Base-by-base conservation (phyloP, 1,284 basidiomycete species). In the Moniliophthora roreri region DNA sequence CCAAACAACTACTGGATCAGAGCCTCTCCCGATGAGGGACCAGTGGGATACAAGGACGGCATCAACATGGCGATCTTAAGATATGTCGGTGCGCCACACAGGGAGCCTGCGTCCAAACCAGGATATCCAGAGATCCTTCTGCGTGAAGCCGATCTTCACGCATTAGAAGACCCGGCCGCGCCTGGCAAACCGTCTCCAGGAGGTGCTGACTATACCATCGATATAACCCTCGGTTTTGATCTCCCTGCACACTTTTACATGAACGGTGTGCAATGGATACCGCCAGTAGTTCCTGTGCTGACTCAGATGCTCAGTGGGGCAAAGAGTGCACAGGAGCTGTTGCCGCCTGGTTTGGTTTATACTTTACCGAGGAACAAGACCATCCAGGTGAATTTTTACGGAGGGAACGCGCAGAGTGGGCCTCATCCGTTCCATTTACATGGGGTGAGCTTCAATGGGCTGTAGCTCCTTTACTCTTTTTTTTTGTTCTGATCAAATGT, bases 271-370 rank as follows among this genome's bases (percentile, higher is more conserved):
- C 49, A 50, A 3, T 73, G 69, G 39, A 36, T 44, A 21, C 61
- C 72, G 3, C 72, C 71, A 0, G 52, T 60, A 2, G 50, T 58
- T 2, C 73, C 74, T 10, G 66, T 70, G 1, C 59, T 75, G 1
- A 49, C 75, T 35, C 78, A 81, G 54, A 74, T 81, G 26, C 57
- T 81, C 21, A 78, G 71, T 44, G 80, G 80, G 3, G 64, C 67
- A 13, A 56, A 60, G 24, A 42, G 57, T 4, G 65, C 75, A 0
- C 59, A 69, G 32, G 64, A 70, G 5, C 59, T 79, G 2, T 58
- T 78, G 5, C 28, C 28, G 11, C 6, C 28, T 6, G 28, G 28
- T 6, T 32, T 32, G 28, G 28, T 32, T 6, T 32, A 6, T 32
- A 11, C 28, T 6, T 32, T 32, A 32, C 28, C 28, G 28, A 32